Evolutionary conservation across 768 basidiomycete genomes (phyloP).

Genomic region (Hemileccinum impolitum): DNA sequence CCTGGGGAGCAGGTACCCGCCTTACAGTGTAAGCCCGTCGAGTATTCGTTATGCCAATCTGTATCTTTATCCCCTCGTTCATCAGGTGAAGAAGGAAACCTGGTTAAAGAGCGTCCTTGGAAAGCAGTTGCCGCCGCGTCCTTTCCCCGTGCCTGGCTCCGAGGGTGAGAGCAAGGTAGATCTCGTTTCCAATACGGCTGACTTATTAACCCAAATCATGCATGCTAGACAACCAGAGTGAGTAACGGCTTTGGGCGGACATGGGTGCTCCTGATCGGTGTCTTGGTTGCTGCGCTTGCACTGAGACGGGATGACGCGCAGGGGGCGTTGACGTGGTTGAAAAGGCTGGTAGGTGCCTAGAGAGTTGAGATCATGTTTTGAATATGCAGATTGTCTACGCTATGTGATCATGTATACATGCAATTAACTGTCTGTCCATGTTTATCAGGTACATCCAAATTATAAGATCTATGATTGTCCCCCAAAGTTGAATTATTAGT

Average conservation of each 20-base stretch:
- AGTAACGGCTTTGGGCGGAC: background rate
- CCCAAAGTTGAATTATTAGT: too few relatives aligned
- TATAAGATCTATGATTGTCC: too few relatives aligned
- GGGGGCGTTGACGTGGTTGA: slow-evolving; percentile 4
- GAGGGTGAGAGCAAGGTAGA: slow-evolving; percentile 15
- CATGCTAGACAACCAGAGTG: background rate
- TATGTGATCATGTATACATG: too few relatives aligned
- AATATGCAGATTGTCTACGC: too few relatives aligned
- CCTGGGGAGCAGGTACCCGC: slow-evolving; percentile 28
- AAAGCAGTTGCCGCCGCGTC: slow-evolving; percentile 22
- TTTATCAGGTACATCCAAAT: too few relatives aligned
- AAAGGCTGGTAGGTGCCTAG: slow-evolving; percentile 15
- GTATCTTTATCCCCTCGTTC: background rate
- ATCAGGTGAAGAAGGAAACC: slow-evolving; percentile 25
- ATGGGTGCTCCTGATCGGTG: slow-evolving; percentile 8
- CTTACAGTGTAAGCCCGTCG: slow-evolving; percentile 21
- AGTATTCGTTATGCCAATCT: background rate
- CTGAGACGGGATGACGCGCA: slow-evolving; percentile 1
- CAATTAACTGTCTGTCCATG: background rate
- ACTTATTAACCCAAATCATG: slow-evolving; percentile 14
- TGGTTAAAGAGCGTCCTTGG: slow-evolving; percentile 17
- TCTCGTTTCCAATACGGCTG: background rate
- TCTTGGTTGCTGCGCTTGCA: slow-evolving; percentile 6
- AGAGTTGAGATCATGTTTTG: too few relatives aligned
- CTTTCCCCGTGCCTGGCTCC: slow-evolving; percentile 1